Conservation (phyloP, 305 asterid genomes). For the Euphrasia arctica region DNA sequence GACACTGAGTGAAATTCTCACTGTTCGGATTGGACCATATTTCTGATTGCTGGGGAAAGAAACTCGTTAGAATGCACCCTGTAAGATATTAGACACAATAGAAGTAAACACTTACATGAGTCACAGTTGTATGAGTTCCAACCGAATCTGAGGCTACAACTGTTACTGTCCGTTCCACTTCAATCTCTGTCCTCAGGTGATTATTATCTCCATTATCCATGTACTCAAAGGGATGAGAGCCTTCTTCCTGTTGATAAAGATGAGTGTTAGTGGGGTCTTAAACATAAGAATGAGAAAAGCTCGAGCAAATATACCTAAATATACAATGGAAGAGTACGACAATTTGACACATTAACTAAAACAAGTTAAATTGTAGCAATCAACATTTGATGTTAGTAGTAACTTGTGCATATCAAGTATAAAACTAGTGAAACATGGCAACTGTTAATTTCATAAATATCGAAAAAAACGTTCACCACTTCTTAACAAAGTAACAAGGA, state of each 20-base stretch:
- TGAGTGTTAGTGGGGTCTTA: slow-evolving; percentile 36
- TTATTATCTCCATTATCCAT: slow-evolving; percentile 35
- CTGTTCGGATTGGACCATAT: slow-evolving; percentile 87
- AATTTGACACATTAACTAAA: neutral
- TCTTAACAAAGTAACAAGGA: neutral
- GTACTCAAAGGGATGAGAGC: slow-evolving; percentile 40
- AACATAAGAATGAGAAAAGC: neutral
- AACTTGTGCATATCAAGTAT: neutral
- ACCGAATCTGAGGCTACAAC: slow-evolving; percentile 55
- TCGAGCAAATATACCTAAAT: neutral
- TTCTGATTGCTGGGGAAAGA: slow-evolving; percentile 53
- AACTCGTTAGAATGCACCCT: slow-evolving; percentile 16
- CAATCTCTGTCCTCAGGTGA: slow-evolving; percentile 39
- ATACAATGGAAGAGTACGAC: neutral
- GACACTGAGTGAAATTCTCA: slow-evolving; percentile 75
- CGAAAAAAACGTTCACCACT: neutral
- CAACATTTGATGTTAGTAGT: neutral
- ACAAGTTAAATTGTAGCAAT: neutral
- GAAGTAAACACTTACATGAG: slow-evolving; percentile 47
- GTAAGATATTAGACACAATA: slow-evolving; percentile 9
- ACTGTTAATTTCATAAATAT: slow-evolving; percentile 6
- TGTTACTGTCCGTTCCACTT: slow-evolving; percentile 49
- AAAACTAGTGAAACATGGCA: neutral
- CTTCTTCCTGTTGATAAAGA: slow-evolving; percentile 44
- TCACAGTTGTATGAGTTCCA: slow-evolving; percentile 34